A percentile compares a stretch with the other conserved stretches of the same genome.
Evolutionary conservation across 306 rosid genomes (phyloP).

Genomic region (Cicer chorassanicum): DNA sequence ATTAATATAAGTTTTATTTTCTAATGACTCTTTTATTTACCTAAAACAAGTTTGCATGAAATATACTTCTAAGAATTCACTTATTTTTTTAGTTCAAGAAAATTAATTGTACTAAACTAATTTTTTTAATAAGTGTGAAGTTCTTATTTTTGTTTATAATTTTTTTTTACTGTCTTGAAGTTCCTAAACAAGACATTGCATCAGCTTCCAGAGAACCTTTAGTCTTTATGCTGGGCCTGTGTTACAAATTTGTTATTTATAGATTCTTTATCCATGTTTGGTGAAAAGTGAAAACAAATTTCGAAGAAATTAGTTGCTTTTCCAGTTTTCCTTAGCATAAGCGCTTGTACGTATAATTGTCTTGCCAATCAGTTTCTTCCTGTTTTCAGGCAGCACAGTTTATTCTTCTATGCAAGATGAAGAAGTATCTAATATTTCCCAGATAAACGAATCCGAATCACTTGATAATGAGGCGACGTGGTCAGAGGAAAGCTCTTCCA

Average conservation of each 20-base stretch:
- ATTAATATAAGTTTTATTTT: too few relatives aligned
- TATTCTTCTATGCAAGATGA: slow-evolving; percentile 58
- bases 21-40: too few relatives aligned
- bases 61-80: too few relatives aligned
- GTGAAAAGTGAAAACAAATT: slow-evolving; percentile 32
- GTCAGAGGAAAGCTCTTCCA: slow-evolving; percentile 54
- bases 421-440: slow-evolving; percentile 48
- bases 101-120: too few relatives aligned
- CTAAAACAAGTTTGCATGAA: too few relatives aligned
- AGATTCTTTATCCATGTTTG: slow-evolving; percentile 20
- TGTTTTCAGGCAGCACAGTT: slow-evolving; percentile 62
- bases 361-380: slow-evolving; percentile 25
- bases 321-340: slow-evolving; percentile 37
- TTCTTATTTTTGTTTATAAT: too few relatives aligned
- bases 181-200: not conserved
- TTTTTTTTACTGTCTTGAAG: too few relatives aligned
- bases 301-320: slow-evolving; percentile 28
- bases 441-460: slow-evolving; percentile 47
- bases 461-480: slow-evolving; percentile 44
- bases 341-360: not conserved
- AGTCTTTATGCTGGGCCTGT: not conserved
- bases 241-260: slow-evolving; percentile 28
- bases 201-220: not conserved
- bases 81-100: too few relatives aligned
- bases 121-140: too few relatives aligned